A percentile compares a stretch with the other conserved stretches of the same genome.
These are phyloP conservation scores for Phytophthora constricta DNA, from an alignment of 352 stramenopile species.

Conservation along the genomic window DNA sequence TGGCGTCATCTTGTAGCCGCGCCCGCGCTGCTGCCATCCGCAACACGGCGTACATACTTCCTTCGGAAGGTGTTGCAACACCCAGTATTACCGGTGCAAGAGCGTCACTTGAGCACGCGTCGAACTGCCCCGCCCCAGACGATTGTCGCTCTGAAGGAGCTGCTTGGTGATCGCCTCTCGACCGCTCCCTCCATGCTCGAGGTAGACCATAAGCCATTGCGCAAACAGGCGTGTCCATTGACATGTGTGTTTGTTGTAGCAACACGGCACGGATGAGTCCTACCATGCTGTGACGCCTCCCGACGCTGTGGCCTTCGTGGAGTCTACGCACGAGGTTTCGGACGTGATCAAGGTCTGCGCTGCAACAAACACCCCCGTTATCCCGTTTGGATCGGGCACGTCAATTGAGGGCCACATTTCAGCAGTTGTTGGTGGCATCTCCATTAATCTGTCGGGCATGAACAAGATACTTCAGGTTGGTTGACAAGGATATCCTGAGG, in stretches of 20 bases:
- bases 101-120: slow-evolving; percentile 30
- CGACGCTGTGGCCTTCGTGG: slow-evolving; percentile 84
- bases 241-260: slow-evolving; percentile 18
- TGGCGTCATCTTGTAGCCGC: slow-evolving; percentile 13
- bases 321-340: slow-evolving; percentile 84
- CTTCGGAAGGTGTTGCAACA: not conserved
- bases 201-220: slow-evolving; percentile 4
- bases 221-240: not conserved
- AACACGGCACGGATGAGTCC: slow-evolving; percentile 90
- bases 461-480: slow-evolving; percentile 62
- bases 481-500: no score
- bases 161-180: slow-evolving; percentile 68
- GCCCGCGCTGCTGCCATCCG: not conserved
- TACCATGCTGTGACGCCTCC: slow-evolving; percentile 87
- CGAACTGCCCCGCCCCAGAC: slow-evolving; percentile 42
- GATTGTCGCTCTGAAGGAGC: slow-evolving; percentile 50
- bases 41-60: not conserved
- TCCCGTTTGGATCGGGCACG: slow-evolving; percentile 92
- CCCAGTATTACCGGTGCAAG: not conserved
- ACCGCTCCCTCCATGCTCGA: slow-evolving; percentile 60
- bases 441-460: slow-evolving; percentile 86
- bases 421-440: slow-evolving; percentile 84
- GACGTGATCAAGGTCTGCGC: slow-evolving; percentile 89
- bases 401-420: slow-evolving; percentile 96
- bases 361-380: slow-evolving; percentile 81